Conservation (phyloP, 805 yeast genomes). For the Saturnispora halmiae region DNA sequence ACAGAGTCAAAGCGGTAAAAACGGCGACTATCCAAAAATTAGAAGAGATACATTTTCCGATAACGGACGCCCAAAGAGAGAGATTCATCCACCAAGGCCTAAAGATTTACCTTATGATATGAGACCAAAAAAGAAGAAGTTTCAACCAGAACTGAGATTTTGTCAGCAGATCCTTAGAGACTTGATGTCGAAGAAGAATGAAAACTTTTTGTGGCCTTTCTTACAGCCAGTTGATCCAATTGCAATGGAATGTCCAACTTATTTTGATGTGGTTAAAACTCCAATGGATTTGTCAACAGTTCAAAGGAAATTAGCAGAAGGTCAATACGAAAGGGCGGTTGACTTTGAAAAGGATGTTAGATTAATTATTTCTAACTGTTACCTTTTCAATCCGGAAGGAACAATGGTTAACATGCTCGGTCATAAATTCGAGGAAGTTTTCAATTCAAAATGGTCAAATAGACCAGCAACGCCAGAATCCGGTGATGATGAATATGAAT, state of each 20-base stretch:
- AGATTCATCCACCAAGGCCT: slow-evolving; percentile 93
- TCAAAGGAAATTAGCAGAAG: slow-evolving; percentile 69
- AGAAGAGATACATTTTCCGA: slow-evolving; percentile 58
- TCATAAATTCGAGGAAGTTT: slow-evolving; percentile 76
- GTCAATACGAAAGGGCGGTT: slow-evolving; percentile 81
- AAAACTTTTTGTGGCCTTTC: slow-evolving; percentile 80
- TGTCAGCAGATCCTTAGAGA: slow-evolving; percentile 79
- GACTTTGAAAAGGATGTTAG: slow-evolving; percentile 79
- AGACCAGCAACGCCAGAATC: slow-evolving; percentile 58
- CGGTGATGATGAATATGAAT: slow-evolving; percentile 36
- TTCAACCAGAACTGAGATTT: slow-evolving; percentile 80
- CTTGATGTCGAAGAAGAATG: slow-evolving; percentile 72
- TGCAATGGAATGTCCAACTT: slow-evolving; percentile 85
- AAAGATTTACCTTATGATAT: slow-evolving; percentile 88
- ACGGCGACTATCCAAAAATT: slow-evolving; percentile 47
- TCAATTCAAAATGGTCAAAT: slow-evolving; percentile 82
- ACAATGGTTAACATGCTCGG: slow-evolving; percentile 95
- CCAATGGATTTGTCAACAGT: slow-evolving; percentile 95
- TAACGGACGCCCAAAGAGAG: slow-evolving; percentile 87
- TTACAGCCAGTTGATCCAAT: slow-evolving; percentile 92
- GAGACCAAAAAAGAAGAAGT: slow-evolving; percentile 86
- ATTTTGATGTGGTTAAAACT: slow-evolving; percentile 72
- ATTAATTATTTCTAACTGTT: slow-evolving; percentile 82
- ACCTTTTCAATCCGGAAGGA: slow-evolving; percentile 91
- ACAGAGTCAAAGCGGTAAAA: slow-evolving; percentile 13